phyloP scores from a whole-genome alignment of 495 filamentous ascomycete species.

The Stereocaulon alpinum region DNA sequence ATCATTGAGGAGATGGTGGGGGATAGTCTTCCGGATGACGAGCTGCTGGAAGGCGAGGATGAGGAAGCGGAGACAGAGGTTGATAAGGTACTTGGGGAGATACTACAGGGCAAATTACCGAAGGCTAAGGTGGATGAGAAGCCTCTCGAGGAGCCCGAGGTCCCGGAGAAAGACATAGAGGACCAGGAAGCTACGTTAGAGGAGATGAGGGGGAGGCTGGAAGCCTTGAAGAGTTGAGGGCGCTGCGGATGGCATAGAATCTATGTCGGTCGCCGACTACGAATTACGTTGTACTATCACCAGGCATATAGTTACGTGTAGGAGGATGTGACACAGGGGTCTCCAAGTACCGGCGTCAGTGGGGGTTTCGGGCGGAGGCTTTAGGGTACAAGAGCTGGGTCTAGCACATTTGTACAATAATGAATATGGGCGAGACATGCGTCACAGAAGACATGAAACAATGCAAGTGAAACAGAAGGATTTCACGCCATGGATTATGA shows the following conservation, averaged over 20 bases:
- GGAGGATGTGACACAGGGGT: too few species aligned
- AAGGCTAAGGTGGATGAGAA: conserved; percentile 45
- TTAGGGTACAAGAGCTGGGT: too few species aligned
- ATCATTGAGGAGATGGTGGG: conserved; percentile 97
- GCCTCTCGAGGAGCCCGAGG: conserved; percentile 46
- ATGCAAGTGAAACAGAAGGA: too few species aligned
- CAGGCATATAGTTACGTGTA: neutral
- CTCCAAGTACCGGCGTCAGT: too few species aligned
- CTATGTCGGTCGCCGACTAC: neutral
- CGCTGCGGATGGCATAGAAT: neutral
- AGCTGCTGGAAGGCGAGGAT: conserved; percentile 65
- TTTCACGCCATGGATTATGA: neutral
- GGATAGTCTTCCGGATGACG: conserved; percentile 67
- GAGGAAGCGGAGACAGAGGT: conserved; percentile 86
- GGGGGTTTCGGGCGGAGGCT: too few species aligned
- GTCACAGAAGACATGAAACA: too few species aligned
- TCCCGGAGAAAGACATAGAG: conserved; percentile 59
- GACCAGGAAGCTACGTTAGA: conserved; percentile 78
- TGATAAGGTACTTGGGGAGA: conserved; percentile 87
- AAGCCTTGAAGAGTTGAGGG: conserved; percentile 77
- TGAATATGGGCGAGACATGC: too few species aligned
- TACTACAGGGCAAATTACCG: conserved; percentile 70
- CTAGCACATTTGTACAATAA: too few species aligned
- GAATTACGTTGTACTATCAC: neutral
- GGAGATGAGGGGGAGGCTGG: conserved; percentile 85